Percentiles rank a stretch among this genome's conserved stretches.
Evolutionary conservation across 177 flowering plant genomes (phyloP).

Genomic region (Vitis hybrid): DNA sequence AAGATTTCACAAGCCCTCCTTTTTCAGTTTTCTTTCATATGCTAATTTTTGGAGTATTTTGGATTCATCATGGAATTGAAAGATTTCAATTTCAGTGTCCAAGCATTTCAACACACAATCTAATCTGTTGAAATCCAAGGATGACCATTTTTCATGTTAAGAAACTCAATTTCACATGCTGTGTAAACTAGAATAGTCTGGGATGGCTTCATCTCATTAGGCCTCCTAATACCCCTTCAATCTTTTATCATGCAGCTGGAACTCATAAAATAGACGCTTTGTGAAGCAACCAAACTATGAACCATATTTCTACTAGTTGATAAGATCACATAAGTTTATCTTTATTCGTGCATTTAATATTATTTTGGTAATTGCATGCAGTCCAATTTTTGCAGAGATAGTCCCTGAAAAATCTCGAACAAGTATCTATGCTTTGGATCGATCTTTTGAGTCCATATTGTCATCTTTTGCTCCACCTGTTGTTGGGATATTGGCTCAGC

Average conservation of each 20-base stretch:
- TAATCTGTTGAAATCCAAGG: too few species aligned
- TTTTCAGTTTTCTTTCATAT: neutral
- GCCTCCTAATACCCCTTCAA: too few species aligned
- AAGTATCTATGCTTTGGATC: constrained; percentile 88
- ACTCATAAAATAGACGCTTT: too few species aligned
- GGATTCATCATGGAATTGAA: neutral
- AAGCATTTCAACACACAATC: too few species aligned
- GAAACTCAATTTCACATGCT: too few species aligned
- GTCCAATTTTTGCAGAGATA: constrained; percentile 96
- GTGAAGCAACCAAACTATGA: neutral
- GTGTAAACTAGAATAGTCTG: too few species aligned
- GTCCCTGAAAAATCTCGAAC: constrained; percentile 88
- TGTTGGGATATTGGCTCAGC: constrained; percentile 80
- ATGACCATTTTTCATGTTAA: too few species aligned
- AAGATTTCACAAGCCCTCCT: constrained; percentile 24
- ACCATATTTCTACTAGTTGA: neutral
- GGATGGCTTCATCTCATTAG: too few species aligned
- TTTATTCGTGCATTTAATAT: too few species aligned
- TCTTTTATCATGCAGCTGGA: too few species aligned
- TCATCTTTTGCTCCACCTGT: constrained; percentile 95
- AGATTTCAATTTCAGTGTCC: too few species aligned
- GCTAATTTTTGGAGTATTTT: neutral
- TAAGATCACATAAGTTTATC: neutral
- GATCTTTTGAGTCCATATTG: constrained; percentile 78
- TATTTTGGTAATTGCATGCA: constrained; percentile 25